Percentiles rank a stretch among this genome's conserved stretches.
Evolutionary conservation across 345 rosid species (phyloP).

Genomic region (Geranium rotundifolium): DNA sequence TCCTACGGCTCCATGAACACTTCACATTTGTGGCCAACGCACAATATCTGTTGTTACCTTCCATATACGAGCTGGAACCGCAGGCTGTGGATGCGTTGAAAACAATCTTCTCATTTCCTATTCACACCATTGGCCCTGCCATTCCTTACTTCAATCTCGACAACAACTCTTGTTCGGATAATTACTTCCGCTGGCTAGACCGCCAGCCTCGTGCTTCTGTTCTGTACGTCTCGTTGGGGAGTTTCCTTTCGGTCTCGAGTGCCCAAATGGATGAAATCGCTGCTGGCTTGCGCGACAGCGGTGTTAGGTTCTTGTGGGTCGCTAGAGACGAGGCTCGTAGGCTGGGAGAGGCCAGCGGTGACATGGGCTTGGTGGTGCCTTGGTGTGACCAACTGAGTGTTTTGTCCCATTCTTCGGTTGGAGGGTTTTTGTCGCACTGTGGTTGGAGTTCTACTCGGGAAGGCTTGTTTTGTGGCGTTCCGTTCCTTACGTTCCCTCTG

Average conservation of each 20-base stretch:
- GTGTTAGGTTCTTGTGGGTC: conserved; percentile 25
- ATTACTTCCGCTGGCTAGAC: neutral
- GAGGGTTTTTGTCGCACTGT: conserved; percentile 30
- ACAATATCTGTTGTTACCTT: conserved; percentile 42
- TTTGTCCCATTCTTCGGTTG: conserved; percentile 24
- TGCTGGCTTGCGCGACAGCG: conserved; percentile 19
- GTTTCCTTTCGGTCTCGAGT: conserved; percentile 24
- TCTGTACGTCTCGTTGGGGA: conserved; percentile 31
- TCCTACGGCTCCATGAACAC: conserved; percentile 26
- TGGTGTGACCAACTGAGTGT: conserved; percentile 32
- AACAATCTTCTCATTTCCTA: conserved; percentile 7
- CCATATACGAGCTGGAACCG: conserved; percentile 39
- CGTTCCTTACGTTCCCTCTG: conserved; percentile 29
- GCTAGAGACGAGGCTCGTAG: conserved; percentile 9
- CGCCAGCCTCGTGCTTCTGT: conserved; percentile 23
- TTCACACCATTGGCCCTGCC: conserved; percentile 24
- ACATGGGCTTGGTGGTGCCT: conserved; percentile 14
- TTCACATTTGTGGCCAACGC: conserved; percentile 32
- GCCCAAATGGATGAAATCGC: conserved; percentile 28
- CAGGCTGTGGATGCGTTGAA: conserved; percentile 20
- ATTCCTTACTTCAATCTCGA: conserved; percentile 17
- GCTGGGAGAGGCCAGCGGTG: conserved; percentile 1
- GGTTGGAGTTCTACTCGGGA: conserved; percentile 27
- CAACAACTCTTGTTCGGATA: neutral
- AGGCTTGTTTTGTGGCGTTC: conserved; percentile 24